phyloP scores from a whole-genome alignment of 257 asterid species.

The Capsicum baccatum region DNA sequence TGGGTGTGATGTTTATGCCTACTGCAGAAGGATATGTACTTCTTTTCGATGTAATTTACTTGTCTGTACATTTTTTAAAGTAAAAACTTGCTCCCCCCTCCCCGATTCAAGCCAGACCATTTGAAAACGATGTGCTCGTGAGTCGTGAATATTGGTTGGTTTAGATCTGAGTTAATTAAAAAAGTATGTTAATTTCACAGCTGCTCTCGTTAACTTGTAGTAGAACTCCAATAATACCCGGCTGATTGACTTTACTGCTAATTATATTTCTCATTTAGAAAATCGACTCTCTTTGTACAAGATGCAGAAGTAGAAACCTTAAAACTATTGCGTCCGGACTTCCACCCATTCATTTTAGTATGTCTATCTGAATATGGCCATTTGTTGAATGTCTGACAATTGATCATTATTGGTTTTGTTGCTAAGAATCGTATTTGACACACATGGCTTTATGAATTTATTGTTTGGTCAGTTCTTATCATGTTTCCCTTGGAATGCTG shows the following conservation, averaged over 20 bases:
- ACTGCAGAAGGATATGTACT: not conserved
- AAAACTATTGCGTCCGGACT: not conserved
- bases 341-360: not conserved
- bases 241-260: not conserved
- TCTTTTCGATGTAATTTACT: not conserved
- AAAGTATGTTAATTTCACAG: not conserved
- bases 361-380: not conserved
- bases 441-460: not conserved
- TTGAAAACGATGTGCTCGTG: not conserved
- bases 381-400: not conserved
- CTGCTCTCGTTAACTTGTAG: not conserved
- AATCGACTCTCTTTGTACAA: conserved; percentile 7
- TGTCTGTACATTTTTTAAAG: not conserved
- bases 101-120: not conserved
- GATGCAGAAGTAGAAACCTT: conserved; percentile 9
- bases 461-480: conserved; percentile 14
- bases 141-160: conserved; percentile 6
- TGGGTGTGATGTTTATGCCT: conserved; percentile 19
- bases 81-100: not conserved
- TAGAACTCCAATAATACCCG: not conserved
- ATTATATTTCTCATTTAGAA: conserved; percentile 1
- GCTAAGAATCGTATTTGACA: not conserved
- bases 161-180: not conserved
- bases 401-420: not conserved
- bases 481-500: not conserved